phyloP scores from a whole-genome alignment of 805 yeast species.

The Suhomyces sp. region DNA sequence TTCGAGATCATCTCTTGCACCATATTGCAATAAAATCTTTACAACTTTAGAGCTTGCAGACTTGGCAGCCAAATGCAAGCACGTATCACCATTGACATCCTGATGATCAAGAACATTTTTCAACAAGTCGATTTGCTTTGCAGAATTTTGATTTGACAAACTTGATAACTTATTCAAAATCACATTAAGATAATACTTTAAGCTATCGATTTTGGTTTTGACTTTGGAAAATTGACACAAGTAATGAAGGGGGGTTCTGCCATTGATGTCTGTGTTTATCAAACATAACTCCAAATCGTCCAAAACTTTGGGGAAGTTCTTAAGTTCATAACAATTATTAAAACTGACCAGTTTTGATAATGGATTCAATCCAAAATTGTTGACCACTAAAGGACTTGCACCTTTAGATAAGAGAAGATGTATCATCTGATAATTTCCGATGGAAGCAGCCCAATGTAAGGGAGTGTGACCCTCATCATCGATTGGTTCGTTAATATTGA shows the following conservation, averaged over 20 bases:
- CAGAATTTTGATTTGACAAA: conserved; percentile 27
- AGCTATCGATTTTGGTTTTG: conserved; percentile 69
- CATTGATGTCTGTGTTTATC: conserved; percentile 70
- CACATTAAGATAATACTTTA: conserved; percentile 77
- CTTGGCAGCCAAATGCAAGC: conserved; percentile 72
- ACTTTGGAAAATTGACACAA: conserved; percentile 68
- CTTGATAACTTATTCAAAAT: conserved; percentile 69
- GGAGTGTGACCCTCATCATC: conserved; percentile 95
- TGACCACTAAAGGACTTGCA: conserved; percentile 56
- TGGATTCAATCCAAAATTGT: conserved; percentile 78
- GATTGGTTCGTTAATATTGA: conserved; percentile 71
- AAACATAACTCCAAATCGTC: conserved; percentile 74
- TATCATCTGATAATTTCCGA: conserved; percentile 79
- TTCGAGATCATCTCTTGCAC: conserved; percentile 61
- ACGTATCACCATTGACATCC: conserved; percentile 82
- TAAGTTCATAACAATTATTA: conserved; percentile 80
- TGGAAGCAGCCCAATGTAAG: conserved; percentile 96
- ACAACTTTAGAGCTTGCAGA: conserved; percentile 70
- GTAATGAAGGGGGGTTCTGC: conserved; percentile 82
- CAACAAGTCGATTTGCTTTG: conserved; percentile 57
- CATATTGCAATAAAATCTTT: conserved; percentile 77
- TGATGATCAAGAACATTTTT: conserved; percentile 67
- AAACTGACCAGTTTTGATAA: conserved; percentile 79
- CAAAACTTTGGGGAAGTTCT: conserved; percentile 75
- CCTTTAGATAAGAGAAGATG: conserved; percentile 74